phyloP scores from a whole-genome alignment of 768 basidiomycete genomes.

The Sarcomyxa edulis region DNA sequence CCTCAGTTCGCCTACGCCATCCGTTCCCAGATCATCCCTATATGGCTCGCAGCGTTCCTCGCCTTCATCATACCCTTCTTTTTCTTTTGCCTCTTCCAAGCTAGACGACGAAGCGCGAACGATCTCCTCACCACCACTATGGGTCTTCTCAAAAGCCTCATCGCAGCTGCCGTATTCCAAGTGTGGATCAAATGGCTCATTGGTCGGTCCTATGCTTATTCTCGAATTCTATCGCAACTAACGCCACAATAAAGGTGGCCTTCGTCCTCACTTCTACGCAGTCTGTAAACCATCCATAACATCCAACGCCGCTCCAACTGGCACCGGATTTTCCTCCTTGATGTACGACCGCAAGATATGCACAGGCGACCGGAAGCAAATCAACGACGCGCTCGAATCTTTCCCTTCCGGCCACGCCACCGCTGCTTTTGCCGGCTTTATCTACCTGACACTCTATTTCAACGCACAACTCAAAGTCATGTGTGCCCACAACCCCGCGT shows the following conservation, averaged over 20 bases:
- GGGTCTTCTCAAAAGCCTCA: constrained; percentile 46
- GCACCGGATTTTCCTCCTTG: constrained; percentile 40
- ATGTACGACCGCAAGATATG: constrained; percentile 51
- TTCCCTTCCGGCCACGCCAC: constrained; percentile 57
- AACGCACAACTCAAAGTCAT: constrained; percentile 57
- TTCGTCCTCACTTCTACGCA: constrained; percentile 46
- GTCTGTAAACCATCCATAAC: constrained; percentile 44
- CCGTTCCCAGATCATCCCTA: constrained; percentile 48
- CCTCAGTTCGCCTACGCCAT: constrained; percentile 49
- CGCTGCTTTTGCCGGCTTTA: constrained; percentile 51
- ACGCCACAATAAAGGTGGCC: constrained; percentile 50
- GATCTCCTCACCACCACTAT: constrained; percentile 46
- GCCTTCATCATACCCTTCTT: constrained; percentile 51
- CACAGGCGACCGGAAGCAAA: constrained; percentile 49
- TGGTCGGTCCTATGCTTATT: not conserved
- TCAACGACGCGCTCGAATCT: constrained; percentile 51
- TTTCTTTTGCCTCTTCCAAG: constrained; percentile 51
- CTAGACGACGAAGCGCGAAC: constrained; percentile 38
- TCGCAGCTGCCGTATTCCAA: constrained; percentile 38
- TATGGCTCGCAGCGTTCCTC: constrained; percentile 46
- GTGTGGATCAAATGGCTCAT: constrained; percentile 6
- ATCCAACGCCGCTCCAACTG: constrained; percentile 21
- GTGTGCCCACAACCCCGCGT: constrained; percentile 53
- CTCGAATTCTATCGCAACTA: constrained; percentile 11
- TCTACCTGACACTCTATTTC: constrained; percentile 40